Percentiles rank a stretch among this genome's conserved stretches.
phyloP scores from a whole-genome alignment of 2,329 filamentous ascomycete genomes.

The Aureobasidium mangrovei region DNA sequence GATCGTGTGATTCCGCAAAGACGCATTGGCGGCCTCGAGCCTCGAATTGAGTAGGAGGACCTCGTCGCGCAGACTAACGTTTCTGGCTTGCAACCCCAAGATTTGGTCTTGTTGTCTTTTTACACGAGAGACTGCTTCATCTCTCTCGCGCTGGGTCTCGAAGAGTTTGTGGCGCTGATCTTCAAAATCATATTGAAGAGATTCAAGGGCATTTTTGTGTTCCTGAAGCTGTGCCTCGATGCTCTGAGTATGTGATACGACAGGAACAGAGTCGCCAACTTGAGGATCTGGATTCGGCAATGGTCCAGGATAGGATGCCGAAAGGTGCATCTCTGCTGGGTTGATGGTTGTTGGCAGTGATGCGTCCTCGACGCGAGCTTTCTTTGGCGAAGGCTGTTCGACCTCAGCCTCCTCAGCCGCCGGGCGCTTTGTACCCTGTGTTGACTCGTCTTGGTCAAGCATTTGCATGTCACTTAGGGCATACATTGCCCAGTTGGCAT shows the following conservation, averaged over 20 bases:
- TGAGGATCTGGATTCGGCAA: conserved; percentile 17
- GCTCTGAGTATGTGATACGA: not conserved
- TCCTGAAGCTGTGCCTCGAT: conserved; percentile 20
- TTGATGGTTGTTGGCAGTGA: conserved; percentile 24
- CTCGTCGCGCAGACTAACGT: conserved; percentile 20
- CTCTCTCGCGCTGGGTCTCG: conserved; percentile 20
- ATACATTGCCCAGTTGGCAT: conserved; percentile 17
- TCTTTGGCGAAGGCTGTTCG: conserved; percentile 18
- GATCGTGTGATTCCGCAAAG: conserved; percentile 22
- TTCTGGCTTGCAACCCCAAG: not conserved
- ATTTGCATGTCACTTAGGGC: conserved; percentile 7
- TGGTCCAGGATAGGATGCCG: conserved; percentile 10
- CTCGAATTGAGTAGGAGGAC: conserved; percentile 22
- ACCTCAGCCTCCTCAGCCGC: not conserved
- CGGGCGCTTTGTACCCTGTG: conserved; percentile 10
- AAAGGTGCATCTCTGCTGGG: conserved; percentile 28
- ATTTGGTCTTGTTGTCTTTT: not conserved
- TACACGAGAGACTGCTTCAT: conserved; percentile 17
- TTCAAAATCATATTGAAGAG: conserved; percentile 27
- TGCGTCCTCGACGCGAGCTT: conserved; percentile 18
- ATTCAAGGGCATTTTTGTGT: conserved; percentile 23
- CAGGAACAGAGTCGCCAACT: conserved; percentile 34
- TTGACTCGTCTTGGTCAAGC: conserved; percentile 9
- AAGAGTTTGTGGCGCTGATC: conserved; percentile 24
- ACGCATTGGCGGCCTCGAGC: conserved; percentile 23